These are phyloP conservation scores for Fusarium tanahbumbuense DNA, from an alignment of 2,329 filamentous ascomycete species.

Conservation along the genomic window DNA sequence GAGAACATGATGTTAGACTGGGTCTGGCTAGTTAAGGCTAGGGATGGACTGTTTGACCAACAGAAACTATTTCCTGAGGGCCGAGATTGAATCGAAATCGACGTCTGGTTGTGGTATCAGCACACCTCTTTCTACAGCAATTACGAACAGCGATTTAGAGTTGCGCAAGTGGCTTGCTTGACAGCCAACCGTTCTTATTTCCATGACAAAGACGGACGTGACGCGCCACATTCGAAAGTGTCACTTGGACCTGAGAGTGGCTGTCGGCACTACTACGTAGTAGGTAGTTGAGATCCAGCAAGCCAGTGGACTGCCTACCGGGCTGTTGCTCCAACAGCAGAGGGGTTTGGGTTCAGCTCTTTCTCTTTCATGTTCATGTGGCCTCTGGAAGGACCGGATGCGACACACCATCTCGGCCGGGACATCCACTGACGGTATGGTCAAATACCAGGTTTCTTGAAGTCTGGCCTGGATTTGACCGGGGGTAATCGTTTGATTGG, in stretches of 20 bases:
- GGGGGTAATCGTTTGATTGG: slow-evolving; percentile 19
- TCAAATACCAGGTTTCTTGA: slow-evolving; percentile 24
- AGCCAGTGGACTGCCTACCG: background rate
- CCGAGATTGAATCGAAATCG: slow-evolving; percentile 1
- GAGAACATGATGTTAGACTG: slow-evolving; percentile 23
- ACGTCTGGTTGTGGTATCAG: background rate
- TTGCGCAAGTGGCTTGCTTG: slow-evolving; percentile 29
- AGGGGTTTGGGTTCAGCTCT: slow-evolving; percentile 14
- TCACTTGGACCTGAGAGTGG: slow-evolving; percentile 29
- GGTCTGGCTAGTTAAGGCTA: slow-evolving; percentile 9
- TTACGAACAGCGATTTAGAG: slow-evolving; percentile 29
- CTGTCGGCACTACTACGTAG: background rate
- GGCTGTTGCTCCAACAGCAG: background rate
- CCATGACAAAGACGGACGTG: slow-evolving; percentile 8
- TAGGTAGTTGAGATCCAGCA: background rate
- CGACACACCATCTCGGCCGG: slow-evolving; percentile 39
- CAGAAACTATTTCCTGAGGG: slow-evolving; percentile 14
- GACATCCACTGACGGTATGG: slow-evolving; percentile 36
- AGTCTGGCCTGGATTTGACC: slow-evolving; percentile 17
- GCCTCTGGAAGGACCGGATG: slow-evolving; percentile 18
- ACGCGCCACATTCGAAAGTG: slow-evolving; percentile 23
- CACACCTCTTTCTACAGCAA: background rate
- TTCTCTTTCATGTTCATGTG: slow-evolving; percentile 7
- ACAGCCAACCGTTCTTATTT: slow-evolving; percentile 27
- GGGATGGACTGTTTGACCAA: slow-evolving; percentile 20